These are phyloP conservation scores for Pestalotiopsis sp. DNA, from an alignment of 2,329 filamentous ascomycete genomes.

Conservation along the genomic window DNA sequence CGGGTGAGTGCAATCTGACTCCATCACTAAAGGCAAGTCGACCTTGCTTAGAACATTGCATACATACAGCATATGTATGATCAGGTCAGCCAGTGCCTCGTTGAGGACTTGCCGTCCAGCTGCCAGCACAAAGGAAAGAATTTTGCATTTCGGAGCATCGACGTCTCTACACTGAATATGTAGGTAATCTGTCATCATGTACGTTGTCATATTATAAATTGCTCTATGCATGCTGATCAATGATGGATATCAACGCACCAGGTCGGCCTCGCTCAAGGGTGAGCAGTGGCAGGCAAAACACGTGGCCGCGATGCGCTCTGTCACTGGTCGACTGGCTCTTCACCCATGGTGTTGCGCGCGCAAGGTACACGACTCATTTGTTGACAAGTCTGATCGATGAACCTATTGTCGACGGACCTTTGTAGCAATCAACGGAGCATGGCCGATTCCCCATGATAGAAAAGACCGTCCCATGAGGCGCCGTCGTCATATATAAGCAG, in stretches of 20 bases:
- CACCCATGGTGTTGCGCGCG: neutral
- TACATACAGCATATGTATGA: too few relatives aligned
- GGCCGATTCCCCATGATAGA: neutral
- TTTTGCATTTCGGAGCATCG: neutral
- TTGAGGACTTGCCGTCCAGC: too few relatives aligned
- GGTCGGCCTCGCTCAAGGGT: too few relatives aligned
- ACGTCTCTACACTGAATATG: neutral
- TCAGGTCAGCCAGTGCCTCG: too few relatives aligned
- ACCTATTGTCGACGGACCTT: neutral
- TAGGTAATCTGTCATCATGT: neutral
- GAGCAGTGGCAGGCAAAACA: neutral
- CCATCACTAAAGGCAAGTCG: too few relatives aligned
- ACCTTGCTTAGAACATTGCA: too few relatives aligned
- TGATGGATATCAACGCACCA: too few relatives aligned
- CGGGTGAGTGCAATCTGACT: too few relatives aligned
- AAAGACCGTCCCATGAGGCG: neutral
- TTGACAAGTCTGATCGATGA: neutral
- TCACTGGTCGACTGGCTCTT: neutral
- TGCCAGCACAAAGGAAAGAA: neutral
- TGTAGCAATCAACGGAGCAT: neutral
- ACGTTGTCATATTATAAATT: neutral
- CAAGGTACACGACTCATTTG: neutral
- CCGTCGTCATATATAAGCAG: neutral
- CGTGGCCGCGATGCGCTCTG: neutral
- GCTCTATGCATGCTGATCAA: neutral